Evolutionary conservation across 495 filamentous ascomycete species (phyloP).

Genomic region (Xylaria scruposa): DNA sequence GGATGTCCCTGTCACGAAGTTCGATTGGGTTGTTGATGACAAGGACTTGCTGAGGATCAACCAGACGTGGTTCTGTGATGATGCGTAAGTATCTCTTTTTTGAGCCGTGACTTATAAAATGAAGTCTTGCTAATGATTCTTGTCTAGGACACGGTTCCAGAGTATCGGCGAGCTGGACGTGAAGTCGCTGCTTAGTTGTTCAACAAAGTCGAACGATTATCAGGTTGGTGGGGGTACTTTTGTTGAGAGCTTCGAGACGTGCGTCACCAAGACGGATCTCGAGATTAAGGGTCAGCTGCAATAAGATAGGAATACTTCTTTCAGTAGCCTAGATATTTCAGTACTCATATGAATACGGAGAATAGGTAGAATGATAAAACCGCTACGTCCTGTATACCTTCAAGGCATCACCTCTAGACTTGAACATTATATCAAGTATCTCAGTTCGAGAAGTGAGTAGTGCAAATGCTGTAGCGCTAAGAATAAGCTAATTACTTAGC

Average conservation of each 20-base stretch:
- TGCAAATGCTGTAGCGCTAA: background rate
- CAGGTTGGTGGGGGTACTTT: background rate
- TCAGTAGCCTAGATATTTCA: background rate
- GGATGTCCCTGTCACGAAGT: slow-evolving; percentile 15
- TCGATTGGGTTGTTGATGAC: slow-evolving; percentile 7
- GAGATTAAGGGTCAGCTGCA: slow-evolving; percentile 16
- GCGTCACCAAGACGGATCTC: background rate
- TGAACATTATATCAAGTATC: too few species aligned
- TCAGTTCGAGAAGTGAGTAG: too few species aligned
- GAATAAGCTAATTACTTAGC: too few species aligned
- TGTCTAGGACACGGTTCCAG: slow-evolving; percentile 3
- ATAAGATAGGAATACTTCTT: background rate
- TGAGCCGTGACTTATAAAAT: background rate
- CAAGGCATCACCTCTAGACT: background rate
- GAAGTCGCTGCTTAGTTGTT: slow-evolving; percentile 4
- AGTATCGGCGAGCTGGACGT: slow-evolving; percentile 17
- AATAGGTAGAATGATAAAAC: background rate
- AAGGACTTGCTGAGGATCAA: background rate
- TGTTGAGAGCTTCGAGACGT: background rate
- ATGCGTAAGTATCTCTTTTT: background rate
- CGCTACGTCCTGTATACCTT: background rate
- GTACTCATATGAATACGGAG: background rate
- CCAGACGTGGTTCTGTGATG: slow-evolving; percentile 21
- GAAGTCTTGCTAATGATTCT: background rate
- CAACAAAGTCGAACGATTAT: background rate